These are phyloP conservation scores for Stachybotrys elegans DNA, from an alignment of 2,329 filamentous ascomycete species.

Conservation along the genomic window DNA sequence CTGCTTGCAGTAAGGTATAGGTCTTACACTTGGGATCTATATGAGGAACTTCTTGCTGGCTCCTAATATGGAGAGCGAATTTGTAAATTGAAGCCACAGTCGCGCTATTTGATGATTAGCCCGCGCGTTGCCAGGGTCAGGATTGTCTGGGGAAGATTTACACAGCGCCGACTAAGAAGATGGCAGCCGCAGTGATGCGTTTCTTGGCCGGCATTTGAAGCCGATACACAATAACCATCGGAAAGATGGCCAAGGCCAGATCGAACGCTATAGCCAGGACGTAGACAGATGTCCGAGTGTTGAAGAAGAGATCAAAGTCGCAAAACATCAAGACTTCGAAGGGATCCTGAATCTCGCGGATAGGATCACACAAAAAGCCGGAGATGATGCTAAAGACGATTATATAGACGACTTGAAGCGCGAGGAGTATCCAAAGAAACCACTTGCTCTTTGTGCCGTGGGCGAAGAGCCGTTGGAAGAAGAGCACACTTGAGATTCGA, in stretches of 20 bases:
- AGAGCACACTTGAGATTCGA: background rate
- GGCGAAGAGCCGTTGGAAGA: background rate
- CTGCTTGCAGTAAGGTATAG: background rate
- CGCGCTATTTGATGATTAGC: background rate
- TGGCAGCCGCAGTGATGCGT: background rate
- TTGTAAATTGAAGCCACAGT: background rate
- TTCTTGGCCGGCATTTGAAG: background rate
- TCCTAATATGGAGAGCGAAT: background rate
- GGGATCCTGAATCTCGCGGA: background rate
- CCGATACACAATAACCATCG: background rate
- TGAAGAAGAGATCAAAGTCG: background rate
- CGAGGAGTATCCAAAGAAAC: background rate
- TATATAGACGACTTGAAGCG: background rate
- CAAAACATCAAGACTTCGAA: background rate
- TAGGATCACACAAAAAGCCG: background rate
- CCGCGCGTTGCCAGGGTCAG: background rate
- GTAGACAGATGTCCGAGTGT: background rate
- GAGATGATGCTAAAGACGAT: background rate
- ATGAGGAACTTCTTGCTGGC: background rate
- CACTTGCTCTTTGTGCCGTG: background rate
- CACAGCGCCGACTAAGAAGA: background rate
- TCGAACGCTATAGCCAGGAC: background rate
- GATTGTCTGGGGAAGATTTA: background rate
- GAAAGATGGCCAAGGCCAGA: background rate
- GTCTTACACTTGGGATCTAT: background rate